Evolutionary conservation across 2,329 filamentous ascomycete genomes (phyloP).

Genomic region (Phyllosticta citriasiana): DNA sequence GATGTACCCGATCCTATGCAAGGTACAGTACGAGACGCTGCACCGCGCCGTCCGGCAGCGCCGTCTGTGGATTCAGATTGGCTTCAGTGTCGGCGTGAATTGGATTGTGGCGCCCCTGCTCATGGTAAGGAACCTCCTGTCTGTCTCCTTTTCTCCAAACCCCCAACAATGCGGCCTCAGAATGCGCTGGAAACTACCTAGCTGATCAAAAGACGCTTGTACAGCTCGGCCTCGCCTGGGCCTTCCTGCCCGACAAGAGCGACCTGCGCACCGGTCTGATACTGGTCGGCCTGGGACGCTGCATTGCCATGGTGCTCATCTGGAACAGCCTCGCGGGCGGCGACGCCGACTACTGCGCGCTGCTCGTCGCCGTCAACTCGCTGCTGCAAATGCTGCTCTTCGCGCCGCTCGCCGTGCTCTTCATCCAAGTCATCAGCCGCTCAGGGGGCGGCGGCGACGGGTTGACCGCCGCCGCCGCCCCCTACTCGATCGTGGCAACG

Average conservation of each 20-base stretch:
- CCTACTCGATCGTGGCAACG: slow-evolving; percentile 61
- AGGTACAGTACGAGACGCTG: slow-evolving; percentile 67
- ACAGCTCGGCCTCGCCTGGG: slow-evolving; percentile 52
- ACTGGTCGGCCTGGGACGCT: slow-evolving; percentile 73
- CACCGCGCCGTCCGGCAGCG: slow-evolving; percentile 54
- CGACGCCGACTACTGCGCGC: slow-evolving; percentile 70
- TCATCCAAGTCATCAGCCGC: slow-evolving; percentile 56
- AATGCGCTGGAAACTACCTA: background rate
- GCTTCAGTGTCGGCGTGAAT: slow-evolving; percentile 66
- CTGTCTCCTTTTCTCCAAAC: background rate
- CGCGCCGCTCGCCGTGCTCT: slow-evolving; percentile 38
- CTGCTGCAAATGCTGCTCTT: slow-evolving; percentile 40
- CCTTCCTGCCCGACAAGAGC: slow-evolving; percentile 34
- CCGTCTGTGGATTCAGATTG: slow-evolving; percentile 68
- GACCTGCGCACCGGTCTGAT: slow-evolving; percentile 56
- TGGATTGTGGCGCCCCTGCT: slow-evolving; percentile 75
- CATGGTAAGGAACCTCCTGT: slow-evolving; percentile 47
- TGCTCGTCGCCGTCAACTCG: slow-evolving; percentile 40
- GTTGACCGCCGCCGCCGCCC: slow-evolving; percentile 20
- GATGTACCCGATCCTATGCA: slow-evolving; percentile 92
- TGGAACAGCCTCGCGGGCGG: slow-evolving; percentile 73
- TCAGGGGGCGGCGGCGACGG: slow-evolving; percentile 25
- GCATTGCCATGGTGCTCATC: slow-evolving; percentile 81
- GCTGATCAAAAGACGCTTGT: slow-evolving; percentile 26
- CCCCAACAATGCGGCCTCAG: background rate